A percentile compares a stretch with the other conserved stretches of the same genome.
Evolutionary conservation across 305 asterid species (phyloP).

Genomic region (Striga hermonthica): DNA sequence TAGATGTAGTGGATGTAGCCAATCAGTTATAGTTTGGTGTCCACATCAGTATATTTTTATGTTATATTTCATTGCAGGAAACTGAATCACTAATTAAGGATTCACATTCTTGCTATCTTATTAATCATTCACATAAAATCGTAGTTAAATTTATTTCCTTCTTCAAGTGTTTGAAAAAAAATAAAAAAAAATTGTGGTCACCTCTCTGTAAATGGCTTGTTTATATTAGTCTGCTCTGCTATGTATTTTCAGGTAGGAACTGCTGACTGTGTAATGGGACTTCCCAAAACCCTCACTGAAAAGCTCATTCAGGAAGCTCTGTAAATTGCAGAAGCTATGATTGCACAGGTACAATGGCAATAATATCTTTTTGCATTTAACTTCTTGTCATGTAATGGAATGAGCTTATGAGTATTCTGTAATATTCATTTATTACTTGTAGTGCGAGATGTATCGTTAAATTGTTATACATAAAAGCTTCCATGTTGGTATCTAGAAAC

Average conservation of each 20-base stretch:
- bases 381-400: background rate
- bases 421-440: background rate
- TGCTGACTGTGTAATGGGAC: conserved; percentile 82
- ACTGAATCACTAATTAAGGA: too few relatives aligned
- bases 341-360: background rate
- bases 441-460: too few relatives aligned
- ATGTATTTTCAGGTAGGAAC: conserved; percentile 64
- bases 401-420: background rate
- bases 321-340: conserved; percentile 42
- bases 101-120: background rate
- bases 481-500: background rate
- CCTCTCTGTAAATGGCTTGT: background rate
- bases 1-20: background rate
- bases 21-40: too few relatives aligned
- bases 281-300: conserved; percentile 63
- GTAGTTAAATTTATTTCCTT: background rate
- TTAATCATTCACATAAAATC: background rate
- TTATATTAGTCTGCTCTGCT: background rate
- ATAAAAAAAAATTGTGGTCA: background rate
- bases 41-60: too few relatives aligned
- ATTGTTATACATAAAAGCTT: too few relatives aligned
- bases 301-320: conserved; percentile 66
- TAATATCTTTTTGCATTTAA: conserved; percentile 3
- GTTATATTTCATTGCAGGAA: too few relatives aligned
- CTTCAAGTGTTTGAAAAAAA: background rate